These are phyloP conservation scores for Dryadomyces quercus-mongolicae DNA, from an alignment of 2,329 filamentous ascomycete species.

Conservation along the genomic window DNA sequence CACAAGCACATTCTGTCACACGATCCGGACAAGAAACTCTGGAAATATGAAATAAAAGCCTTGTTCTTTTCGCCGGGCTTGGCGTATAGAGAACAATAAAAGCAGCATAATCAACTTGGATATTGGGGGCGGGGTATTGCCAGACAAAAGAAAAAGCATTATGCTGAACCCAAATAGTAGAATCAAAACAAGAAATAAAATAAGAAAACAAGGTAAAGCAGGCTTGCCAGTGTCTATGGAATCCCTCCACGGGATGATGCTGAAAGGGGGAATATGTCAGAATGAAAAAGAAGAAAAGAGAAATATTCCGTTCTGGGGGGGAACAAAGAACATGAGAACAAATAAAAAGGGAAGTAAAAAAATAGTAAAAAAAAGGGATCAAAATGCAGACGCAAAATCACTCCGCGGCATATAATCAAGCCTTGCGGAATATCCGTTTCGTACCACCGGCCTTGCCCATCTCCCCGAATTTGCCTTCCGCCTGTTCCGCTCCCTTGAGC, in stretches of 20 bases:
- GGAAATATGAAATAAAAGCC: background rate
- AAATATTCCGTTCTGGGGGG: background rate
- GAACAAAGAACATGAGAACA: background rate
- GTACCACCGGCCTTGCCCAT: constrained; percentile 61
- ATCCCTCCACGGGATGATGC: background rate
- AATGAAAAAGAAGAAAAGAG: background rate
- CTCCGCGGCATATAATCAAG: background rate
- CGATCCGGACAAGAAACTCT: too few relatives aligned
- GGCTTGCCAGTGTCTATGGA: background rate
- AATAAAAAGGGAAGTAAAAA: background rate
- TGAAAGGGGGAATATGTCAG: background rate
- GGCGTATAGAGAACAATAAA: background rate
- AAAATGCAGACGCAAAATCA: background rate
- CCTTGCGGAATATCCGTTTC: constrained; percentile 52
- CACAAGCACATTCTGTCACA: background rate
- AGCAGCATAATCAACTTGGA: background rate
- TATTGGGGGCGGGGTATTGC: background rate
- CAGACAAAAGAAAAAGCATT: background rate
- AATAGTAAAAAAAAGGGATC: background rate
- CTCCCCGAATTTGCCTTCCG: constrained; percentile 47
- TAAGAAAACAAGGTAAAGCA: background rate
- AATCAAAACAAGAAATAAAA: background rate
- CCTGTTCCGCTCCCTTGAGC: constrained; percentile 21
- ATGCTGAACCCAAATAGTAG: background rate
- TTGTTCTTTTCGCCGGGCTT: background rate